Evolutionary conservation across 208 protist genomes (phyloP).

Genomic region (Trypanosoma caninum): DNA sequence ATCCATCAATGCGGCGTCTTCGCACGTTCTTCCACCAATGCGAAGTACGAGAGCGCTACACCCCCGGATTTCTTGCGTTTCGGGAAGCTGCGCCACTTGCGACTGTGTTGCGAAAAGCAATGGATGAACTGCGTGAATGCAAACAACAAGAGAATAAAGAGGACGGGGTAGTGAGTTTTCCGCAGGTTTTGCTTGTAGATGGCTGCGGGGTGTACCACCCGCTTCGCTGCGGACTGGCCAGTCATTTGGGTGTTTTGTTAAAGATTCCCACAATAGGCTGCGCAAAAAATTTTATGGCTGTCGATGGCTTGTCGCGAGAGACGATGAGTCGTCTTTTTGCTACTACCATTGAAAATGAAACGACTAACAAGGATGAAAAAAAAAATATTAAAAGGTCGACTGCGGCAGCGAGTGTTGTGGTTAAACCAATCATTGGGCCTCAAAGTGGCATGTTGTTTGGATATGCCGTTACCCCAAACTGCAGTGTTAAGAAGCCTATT

Average conservation of each 20-base stretch:
- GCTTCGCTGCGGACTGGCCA: constrained; percentile 90
- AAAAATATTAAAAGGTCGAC: background rate
- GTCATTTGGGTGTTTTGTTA: constrained; percentile 90
- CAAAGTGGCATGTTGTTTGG: constrained; percentile 40
- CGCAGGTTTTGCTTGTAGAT: constrained; percentile 93
- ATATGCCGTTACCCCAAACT: constrained; percentile 47
- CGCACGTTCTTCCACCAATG: constrained; percentile 54
- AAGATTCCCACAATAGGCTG: constrained; percentile 92
- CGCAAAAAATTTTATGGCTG: constrained; percentile 86
- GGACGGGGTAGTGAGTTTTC: constrained; percentile 17
- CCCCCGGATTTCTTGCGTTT: constrained; percentile 95
- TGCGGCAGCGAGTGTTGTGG: background rate
- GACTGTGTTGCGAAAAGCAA: constrained; percentile 36
- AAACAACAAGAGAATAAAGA: background rate
- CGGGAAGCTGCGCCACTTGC: constrained; percentile 79
- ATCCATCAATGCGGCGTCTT: constrained; percentile 45
- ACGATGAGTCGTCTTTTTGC: constrained; percentile 29
- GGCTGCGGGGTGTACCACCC: constrained; percentile 95
- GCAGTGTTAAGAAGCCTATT: constrained; percentile 59
- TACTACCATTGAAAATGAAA: background rate
- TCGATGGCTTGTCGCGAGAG: constrained; percentile 79
- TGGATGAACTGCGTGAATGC: constrained; percentile 26
- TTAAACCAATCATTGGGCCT: constrained; percentile 23
- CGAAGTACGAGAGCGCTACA: constrained; percentile 82
- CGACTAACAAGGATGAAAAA: background rate